These are phyloP conservation scores for Zymoseptoria brevis DNA, from an alignment of 2,329 filamentous ascomycete genomes.

Conservation along the genomic window DNA sequence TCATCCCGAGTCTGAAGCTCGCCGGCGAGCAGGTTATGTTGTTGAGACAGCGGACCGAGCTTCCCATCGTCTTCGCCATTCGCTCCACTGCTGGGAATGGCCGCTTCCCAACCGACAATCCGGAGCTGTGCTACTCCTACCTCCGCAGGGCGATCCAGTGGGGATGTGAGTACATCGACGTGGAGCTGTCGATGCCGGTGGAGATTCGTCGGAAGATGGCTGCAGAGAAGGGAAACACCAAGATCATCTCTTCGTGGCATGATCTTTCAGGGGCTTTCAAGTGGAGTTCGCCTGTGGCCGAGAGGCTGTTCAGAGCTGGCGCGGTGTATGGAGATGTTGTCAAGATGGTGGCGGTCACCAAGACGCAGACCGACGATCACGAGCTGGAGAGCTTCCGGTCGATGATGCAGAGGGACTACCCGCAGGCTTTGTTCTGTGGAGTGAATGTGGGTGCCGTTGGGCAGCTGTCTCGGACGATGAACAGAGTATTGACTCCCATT, in stretches of 20 bases:
- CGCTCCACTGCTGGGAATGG: constrained; percentile 76
- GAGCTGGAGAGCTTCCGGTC: constrained; percentile 85
- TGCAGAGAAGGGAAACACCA: constrained; percentile 65
- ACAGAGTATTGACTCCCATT: constrained; percentile 80
- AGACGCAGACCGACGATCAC: constrained; percentile 77
- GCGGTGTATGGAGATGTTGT: constrained; percentile 73
- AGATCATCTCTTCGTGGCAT: constrained; percentile 87
- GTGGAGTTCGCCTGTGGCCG: constrained; percentile 68
- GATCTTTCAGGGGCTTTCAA: constrained; percentile 79
- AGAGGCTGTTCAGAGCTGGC: constrained; percentile 63
- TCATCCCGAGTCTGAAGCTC: constrained; percentile 63
- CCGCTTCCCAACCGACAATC: constrained; percentile 74
- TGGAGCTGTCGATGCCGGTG: constrained; percentile 80
- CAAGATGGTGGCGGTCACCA: constrained; percentile 70
- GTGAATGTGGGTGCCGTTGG: constrained; percentile 85
- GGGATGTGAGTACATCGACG: constrained; percentile 85
- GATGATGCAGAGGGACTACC: constrained; percentile 60
- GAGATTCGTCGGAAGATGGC: constrained; percentile 60
- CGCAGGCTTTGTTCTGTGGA: constrained; percentile 68
- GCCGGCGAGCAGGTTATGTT: constrained; percentile 76
- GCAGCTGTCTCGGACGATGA: constrained; percentile 73
- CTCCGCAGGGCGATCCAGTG: constrained; percentile 78
- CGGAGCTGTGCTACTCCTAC: constrained; percentile 66
- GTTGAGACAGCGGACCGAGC: constrained; percentile 70
- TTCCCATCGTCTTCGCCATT: constrained; percentile 86